Evolutionary conservation across 2,329 filamentous ascomycete genomes (phyloP), one percentile per base, ranked within the genome.

Genomic region (Penicillium sp.): DNA sequence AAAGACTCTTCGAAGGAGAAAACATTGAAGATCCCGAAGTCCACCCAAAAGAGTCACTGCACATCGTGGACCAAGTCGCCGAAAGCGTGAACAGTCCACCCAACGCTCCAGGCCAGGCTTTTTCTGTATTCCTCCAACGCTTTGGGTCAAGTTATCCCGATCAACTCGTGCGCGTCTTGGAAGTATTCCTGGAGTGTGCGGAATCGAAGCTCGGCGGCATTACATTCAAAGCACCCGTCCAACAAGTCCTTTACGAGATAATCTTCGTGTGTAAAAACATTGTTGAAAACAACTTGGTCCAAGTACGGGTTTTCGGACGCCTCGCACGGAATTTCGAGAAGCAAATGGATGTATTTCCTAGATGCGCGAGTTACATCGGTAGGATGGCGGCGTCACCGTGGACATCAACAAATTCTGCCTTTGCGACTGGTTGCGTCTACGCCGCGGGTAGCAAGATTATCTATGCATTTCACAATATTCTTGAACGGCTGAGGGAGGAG

Each of bases 341-440:
- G 24, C 51, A 55, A 18, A 24, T 54, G 14, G 38, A 50, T 22
- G 13, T 52, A 21, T 53, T 61, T 32, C 38, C 18, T 16, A 41
- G 46, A 18, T 55, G 51, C 24, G 44, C 53, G 9, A 39, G 44
- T 6, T n/a, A 21, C 54, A 31, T 59, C 29, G 21, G n/a, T 46
- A 22, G 32, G 5, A 42, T 50, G 38, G 14, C 5, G 2, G n/a
- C 47, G 8, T 9, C 18, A 34, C n/a, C 47, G 3, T 42, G 18
- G 18, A 18, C 22, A 5, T 42, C 36, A 16, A 32, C 13, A 3
- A 38, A 54, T n/a, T 46, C 22, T 29, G 51, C 57, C 14, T 61
- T 57, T 59, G 40, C 45, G 9, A 41, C 42, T n/a, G 59, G 59
- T 14, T 61, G 59, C 32, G 31, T 61, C 7, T 61, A 55, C 51